Evolutionary conservation across 257 asterid species (phyloP), one percentile per base, ranked within the genome.

Genomic region (Salvia miltiorrhiza): DNA sequence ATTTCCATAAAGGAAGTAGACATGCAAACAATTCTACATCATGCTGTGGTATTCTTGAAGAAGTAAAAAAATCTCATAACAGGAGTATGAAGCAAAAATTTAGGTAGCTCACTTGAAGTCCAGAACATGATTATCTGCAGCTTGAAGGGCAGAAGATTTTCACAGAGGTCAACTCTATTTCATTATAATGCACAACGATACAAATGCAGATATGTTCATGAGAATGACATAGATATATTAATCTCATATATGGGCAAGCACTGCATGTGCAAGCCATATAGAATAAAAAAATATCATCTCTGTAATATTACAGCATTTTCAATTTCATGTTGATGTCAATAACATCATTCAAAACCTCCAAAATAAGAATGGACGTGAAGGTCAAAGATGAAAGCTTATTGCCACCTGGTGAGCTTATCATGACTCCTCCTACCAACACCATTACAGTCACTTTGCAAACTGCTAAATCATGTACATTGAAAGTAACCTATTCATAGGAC

Each of bases 1-100:
- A 5, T 50, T 26, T 13, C 40, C 72, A 35, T 40, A 3, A 26
- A 9, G 4, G 45, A 67, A 52, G 32, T 39, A 30, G 13, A 39
- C 55, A 54, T 55, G 56, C 73, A 68, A 68, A 68, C 45, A 55
- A 55, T 39, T 7, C 23, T 16, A n/a, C 26, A 19, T 49, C 28
- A 5, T 23, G 65, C 43, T n/a, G 19, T 7, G 16, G 16, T 12
- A 49, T 12, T 10, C 30, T 53, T 37, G 20, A 7, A 55, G 43
- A 40, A 40, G 43, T 23, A 9, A 23, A 55, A 24, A 53, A 39
- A 14, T 4, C 39, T 2, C 4, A 59, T 1, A 4, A 5, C 28
- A 37, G 17, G 8, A 35, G 17, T 37, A 60, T 37, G 33, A 19
- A 56, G 20, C n/a, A 30, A 8, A 10, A 30, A 8, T 20, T 69